These are phyloP conservation scores for Aspergillus udagawae DNA, from an alignment of 2,329 filamentous ascomycete genomes.

Conservation along the genomic window DNA sequence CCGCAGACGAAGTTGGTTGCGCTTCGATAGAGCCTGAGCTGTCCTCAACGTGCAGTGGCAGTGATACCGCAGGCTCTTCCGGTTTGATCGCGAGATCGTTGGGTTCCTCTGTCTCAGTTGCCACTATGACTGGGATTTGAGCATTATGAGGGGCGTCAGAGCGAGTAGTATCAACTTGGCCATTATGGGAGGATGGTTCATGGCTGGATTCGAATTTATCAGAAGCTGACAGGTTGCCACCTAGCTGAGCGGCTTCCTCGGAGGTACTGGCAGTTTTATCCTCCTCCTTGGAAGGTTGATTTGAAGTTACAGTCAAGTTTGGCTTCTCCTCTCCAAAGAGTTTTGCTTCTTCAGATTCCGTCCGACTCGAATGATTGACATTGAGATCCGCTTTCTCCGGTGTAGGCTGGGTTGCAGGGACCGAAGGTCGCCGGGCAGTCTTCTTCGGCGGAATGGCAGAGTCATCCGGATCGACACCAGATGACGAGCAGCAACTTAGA, in stretches of 20 bases:
- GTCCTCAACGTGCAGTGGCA: slow-evolving; percentile 33
- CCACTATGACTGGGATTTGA: slow-evolving; percentile 7
- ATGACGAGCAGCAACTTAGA: slow-evolving; percentile 47
- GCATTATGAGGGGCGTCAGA: slow-evolving; percentile 2
- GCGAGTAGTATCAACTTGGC: slow-evolving; percentile 11
- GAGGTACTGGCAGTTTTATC: slow-evolving; percentile 31
- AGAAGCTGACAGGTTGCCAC: slow-evolving; percentile 20
- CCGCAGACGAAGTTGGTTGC: slow-evolving; percentile 59
- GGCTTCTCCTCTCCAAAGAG: slow-evolving; percentile 37
- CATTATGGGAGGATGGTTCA: slow-evolving; percentile 10
- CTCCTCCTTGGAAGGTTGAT: slow-evolving; percentile 24
- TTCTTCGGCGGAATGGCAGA: slow-evolving; percentile 44
- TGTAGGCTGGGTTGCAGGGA: slow-evolving; percentile 33
- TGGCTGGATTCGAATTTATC: slow-evolving; percentile 13
- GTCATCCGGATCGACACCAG: slow-evolving; percentile 43
- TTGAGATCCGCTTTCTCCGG: slow-evolving; percentile 38
- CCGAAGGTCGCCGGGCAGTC: slow-evolving; percentile 37
- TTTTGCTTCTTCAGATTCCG: slow-evolving; percentile 36
- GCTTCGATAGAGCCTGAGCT: slow-evolving; percentile 47
- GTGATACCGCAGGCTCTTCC: slow-evolving; percentile 14
- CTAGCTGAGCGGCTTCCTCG: slow-evolving; percentile 36
- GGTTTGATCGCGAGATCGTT: slow-evolving; percentile 15
- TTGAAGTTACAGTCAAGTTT: slow-evolving; percentile 26
- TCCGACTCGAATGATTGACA: slow-evolving; percentile 37
- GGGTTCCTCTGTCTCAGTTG: slow-evolving; percentile 16